Evolutionary conservation across 176 grass and related monocot species (phyloP).

Genomic region (Echinochloa phyllopogon): DNA sequence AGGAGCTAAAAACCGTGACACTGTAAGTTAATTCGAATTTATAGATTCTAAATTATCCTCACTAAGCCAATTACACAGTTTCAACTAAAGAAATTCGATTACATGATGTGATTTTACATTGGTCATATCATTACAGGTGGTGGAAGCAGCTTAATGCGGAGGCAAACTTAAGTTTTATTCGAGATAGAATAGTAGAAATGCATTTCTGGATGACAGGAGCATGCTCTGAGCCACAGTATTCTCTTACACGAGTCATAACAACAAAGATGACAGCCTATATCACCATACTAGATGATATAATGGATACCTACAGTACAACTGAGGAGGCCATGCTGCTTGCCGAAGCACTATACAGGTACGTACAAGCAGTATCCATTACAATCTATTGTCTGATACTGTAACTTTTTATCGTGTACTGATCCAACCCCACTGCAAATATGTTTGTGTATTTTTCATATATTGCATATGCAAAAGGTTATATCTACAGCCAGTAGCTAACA

Average conservation of each 20-base stretch:
- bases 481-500: background rate
- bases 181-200: conserved; percentile 45
- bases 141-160: conserved; percentile 29
- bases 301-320: conserved; percentile 36
- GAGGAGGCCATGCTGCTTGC: conserved; percentile 35
- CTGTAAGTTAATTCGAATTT: conserved; percentile 33
- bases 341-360: conserved; percentile 27
- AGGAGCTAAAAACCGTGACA: conserved; percentile 44
- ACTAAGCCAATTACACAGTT: background rate
- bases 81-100: background rate
- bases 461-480: background rate
- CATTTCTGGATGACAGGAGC: conserved; percentile 47
- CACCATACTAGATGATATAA: conserved; percentile 49
- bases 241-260: conserved; percentile 10
- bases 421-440: too few species aligned
- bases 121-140: conserved; percentile 30
- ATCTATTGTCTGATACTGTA: background rate
- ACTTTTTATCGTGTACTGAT: background rate
- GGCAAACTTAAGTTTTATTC: conserved; percentile 34
- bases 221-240: conserved; percentile 28
- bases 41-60: background rate
- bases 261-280: conserved; percentile 25
- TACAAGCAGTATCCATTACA: background rate
- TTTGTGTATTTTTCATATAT: background rate
- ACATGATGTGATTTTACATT: background rate